Evolutionary conservation across 768 basidiomycete genomes (phyloP), one percentile per base, ranked within the genome.

Genomic region (Kwoniella dendrophila): DNA sequence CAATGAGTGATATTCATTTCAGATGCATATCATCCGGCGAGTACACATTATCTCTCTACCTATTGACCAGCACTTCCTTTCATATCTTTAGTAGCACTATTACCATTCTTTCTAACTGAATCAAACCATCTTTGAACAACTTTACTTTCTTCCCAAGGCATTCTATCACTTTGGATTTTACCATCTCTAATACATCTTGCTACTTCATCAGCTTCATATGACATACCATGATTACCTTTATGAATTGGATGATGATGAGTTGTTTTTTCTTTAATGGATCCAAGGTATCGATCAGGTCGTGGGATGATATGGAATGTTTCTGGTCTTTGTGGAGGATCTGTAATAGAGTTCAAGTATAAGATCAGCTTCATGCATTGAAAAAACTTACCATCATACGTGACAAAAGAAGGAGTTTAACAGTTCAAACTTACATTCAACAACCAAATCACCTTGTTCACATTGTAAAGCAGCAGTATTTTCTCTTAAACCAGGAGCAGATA

Each of bases 161-260:
- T 92, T 32, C 86, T 69, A 3, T 82, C 82, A 70, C 90, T 90
- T 79, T 92, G 86, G 26, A 80, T 80, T 81, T 87, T 89, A 2
- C 88, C 88, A 54, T 87, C 87, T 38, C 86, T 79, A 22, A 91
- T 81, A 71, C 88, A 90, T 49, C 89, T 79, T 18, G 89, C 91
- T 11, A 91, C 90, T 62, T 93, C 90, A 70, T 94, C 92, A 2
- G 91, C 90, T 78, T 93, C 85, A 78, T 87, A 94, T 76, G 90
- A 85, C 88, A 85, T 90, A 7, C 90, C 92, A 33, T 81, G 81
- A 10, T 89, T 90, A 30, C 72, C 76, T 4, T 54, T 32, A 14
- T 56, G 67, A 30, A 72, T 61, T 0, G 76, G 70, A 40, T 58
- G 41, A 36, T 85, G 81, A 63, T 88, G 85, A 27, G 70, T 76